Percentiles rank a stretch among this genome's conserved stretches.
phyloP scores from a whole-genome alignment of 176 grass and related monocot species.

The Carex pumila region DNA sequence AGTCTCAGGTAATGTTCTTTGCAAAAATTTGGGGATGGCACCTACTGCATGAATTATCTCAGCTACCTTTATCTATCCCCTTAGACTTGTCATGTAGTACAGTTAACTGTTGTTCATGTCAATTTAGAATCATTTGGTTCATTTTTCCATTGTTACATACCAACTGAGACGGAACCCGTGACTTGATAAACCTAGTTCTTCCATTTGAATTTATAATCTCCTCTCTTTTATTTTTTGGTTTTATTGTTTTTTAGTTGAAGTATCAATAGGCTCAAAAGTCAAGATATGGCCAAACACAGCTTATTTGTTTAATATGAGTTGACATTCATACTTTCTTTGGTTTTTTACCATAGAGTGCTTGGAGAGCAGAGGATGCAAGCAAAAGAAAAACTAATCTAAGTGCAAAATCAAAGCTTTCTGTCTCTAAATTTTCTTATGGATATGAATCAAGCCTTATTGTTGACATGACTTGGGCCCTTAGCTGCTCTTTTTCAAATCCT shows the following conservation, averaged over 20 bases:
- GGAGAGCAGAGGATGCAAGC: constrained; percentile 34
- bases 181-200: neutral
- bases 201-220: neutral
- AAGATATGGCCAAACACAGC: neutral
- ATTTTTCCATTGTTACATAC: neutral
- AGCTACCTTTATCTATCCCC: neutral
- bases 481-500: constrained; percentile 44
- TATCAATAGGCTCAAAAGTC: neutral
- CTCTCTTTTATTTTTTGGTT: neutral
- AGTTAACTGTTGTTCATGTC: neutral
- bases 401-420: constrained; percentile 28
- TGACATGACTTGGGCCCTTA: constrained; percentile 42
- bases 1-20: neutral
- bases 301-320: neutral
- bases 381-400: constrained; percentile 29
- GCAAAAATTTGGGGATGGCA: neutral
- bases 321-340: neutral
- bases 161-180: neutral
- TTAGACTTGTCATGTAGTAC: neutral
- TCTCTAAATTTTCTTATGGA: constrained; percentile 28
- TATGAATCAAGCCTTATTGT: constrained; percentile 25
- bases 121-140: neutral
- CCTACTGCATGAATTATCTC: neutral
- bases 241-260: neutral
- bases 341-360: constrained; percentile 34